Conservation (phyloP, 495 filamentous ascomycete species). For the Xylaria castorea region DNA sequence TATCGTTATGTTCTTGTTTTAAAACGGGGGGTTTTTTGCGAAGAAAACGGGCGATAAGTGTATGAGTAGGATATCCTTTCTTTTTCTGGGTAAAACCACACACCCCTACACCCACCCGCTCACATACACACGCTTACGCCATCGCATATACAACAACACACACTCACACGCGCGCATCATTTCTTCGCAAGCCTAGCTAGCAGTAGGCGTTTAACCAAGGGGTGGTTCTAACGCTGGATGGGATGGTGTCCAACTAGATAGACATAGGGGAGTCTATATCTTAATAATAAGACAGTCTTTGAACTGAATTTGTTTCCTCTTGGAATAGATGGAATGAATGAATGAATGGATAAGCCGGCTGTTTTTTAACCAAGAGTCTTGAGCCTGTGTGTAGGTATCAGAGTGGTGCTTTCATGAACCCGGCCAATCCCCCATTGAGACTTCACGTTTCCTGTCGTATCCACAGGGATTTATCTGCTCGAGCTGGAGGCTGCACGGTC, state of each 20-base stretch:
- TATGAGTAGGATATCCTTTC: constrained; percentile 46
- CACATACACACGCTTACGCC: constrained; percentile 1
- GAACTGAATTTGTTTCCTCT: background rate
- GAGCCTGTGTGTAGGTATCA: background rate
- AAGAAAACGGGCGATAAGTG: constrained; percentile 37
- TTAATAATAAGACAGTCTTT: constrained; percentile 12
- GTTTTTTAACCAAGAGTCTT: background rate
- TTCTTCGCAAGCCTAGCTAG: constrained; percentile 1
- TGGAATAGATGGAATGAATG: constrained; percentile 5
- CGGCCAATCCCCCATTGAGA: background rate
- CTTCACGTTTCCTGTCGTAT: background rate
- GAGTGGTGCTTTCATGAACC: background rate
- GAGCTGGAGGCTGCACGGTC: background rate
- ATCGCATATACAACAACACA: constrained; percentile 3
- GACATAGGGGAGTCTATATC: constrained; percentile 19
- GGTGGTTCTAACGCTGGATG: background rate
- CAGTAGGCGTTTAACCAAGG: constrained; percentile 12
- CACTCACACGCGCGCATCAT: background rate
- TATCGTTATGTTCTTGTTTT: constrained; percentile 8
- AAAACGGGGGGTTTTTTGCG: constrained; percentile 34
- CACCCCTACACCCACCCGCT: background rate
- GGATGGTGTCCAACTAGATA: constrained; percentile 4
- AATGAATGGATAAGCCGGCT: background rate
- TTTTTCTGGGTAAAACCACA: background rate
- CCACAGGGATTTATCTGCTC: background rate